Conservation (phyloP, 352 stramenopile species). For the Pythium apleroticum region DNA sequence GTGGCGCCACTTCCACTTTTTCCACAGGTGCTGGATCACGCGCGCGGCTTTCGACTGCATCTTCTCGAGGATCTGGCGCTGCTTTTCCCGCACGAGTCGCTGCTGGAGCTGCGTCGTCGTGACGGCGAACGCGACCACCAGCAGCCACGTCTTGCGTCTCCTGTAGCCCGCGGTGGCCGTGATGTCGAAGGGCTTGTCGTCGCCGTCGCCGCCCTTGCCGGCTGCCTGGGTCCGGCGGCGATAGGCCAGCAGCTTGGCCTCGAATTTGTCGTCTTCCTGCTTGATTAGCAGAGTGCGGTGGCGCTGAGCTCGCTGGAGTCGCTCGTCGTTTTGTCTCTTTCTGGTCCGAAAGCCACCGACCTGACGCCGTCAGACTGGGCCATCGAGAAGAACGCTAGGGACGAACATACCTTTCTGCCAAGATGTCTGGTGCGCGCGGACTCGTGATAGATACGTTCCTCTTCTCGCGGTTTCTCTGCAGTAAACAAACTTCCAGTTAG, state of each 20-base stretch:
- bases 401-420: constrained; percentile 26
- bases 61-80: constrained; percentile 32
- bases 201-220: constrained; percentile 20
- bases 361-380: background rate
- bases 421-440: constrained; percentile 16
- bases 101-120: constrained; percentile 38
- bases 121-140: constrained; percentile 39
- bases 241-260: constrained; percentile 41
- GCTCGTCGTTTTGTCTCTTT: constrained; percentile 61
- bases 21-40: constrained; percentile 62
- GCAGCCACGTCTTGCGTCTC: constrained; percentile 54
- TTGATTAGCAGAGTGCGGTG: constrained; percentile 49
- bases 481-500: background rate
- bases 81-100: constrained; percentile 36
- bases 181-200: constrained; percentile 30
- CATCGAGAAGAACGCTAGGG: background rate
- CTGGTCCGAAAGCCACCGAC: constrained; percentile 33
- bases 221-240: constrained; percentile 30
- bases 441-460: constrained; percentile 35
- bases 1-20: constrained; percentile 59
- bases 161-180: constrained; percentile 37
- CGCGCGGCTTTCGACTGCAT: constrained; percentile 40
- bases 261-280: constrained; percentile 36
- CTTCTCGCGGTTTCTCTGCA: constrained; percentile 67
- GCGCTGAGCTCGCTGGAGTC: constrained; percentile 40